Percentiles rank a stretch among this genome's conserved stretches.
These are phyloP conservation scores for Fusarium agapanthi DNA, from an alignment of 2,329 filamentous ascomycete species.

Conservation along the genomic window DNA sequence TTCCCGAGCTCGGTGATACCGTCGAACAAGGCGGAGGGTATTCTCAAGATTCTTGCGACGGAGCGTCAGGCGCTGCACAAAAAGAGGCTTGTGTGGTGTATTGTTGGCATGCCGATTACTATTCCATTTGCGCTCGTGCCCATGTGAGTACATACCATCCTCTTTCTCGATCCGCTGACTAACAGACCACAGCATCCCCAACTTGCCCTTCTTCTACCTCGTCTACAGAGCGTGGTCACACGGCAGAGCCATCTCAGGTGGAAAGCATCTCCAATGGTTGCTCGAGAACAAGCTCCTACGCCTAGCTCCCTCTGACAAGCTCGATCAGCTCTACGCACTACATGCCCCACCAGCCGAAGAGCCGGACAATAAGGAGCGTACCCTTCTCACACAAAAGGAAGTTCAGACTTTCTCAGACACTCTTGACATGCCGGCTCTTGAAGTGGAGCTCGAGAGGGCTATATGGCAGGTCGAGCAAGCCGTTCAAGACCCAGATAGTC, in stretches of 20 bases:
- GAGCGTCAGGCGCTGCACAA: constrained; percentile 84
- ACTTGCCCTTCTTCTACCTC: constrained; percentile 97
- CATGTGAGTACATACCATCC: constrained; percentile 68
- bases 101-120: constrained; percentile 83
- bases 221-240: constrained; percentile 92
- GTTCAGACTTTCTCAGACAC: constrained; percentile 67
- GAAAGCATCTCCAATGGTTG: constrained; percentile 85
- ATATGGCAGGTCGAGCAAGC: constrained; percentile 75
- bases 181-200: constrained; percentile 72
- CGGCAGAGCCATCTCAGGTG: constrained; percentile 85
- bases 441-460: constrained; percentile 77
- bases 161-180: background rate
- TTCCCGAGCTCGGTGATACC: constrained; percentile 79
- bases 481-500: constrained; percentile 50
- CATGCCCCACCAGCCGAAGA: constrained; percentile 41
- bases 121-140: constrained; percentile 85
- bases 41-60: constrained; percentile 77
- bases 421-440: constrained; percentile 74
- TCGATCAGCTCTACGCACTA: constrained; percentile 79
- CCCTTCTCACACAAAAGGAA: constrained; percentile 60
- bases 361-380: constrained; percentile 44
- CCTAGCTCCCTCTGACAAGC: constrained; percentile 69
- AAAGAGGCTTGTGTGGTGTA: constrained; percentile 80
- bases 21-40: constrained; percentile 66
- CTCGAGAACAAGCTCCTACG: constrained; percentile 76